These are phyloP conservation scores for Lasiosphaeria miniovina DNA, from an alignment of 495 filamentous ascomycete species.

Conservation along the genomic window DNA sequence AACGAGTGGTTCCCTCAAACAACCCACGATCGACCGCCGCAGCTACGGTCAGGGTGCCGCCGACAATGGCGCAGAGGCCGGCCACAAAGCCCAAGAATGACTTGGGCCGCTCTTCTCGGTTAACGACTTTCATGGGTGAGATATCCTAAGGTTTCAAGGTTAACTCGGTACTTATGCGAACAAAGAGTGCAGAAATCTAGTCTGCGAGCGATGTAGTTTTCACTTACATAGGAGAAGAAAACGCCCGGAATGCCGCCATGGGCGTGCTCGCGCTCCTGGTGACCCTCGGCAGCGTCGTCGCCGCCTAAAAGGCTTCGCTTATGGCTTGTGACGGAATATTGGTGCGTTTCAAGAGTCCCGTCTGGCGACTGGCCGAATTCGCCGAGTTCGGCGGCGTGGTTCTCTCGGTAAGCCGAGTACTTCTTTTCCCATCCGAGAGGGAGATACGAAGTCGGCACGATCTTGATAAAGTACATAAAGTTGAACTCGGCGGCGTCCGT, in stretches of 20 bases:
- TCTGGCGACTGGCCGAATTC: constrained; percentile 57
- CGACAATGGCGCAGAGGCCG: constrained; percentile 90
- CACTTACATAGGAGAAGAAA: constrained; percentile 90
- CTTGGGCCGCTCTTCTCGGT: constrained; percentile 85
- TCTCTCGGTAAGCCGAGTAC: constrained; percentile 25
- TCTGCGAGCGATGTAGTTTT: neutral
- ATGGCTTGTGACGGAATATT: constrained; percentile 95
- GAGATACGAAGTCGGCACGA: constrained; percentile 91
- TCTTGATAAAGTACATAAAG: constrained; percentile 99
- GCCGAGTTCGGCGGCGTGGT: constrained; percentile 56
- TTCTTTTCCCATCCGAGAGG: constrained; percentile 72
- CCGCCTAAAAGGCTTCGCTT: constrained; percentile 82
- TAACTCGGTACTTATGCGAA: neutral
- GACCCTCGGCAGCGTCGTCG: constrained; percentile 75
- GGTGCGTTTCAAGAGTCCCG: constrained; percentile 92
- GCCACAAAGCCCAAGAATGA: constrained; percentile 86
- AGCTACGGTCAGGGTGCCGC: constrained; percentile 92
- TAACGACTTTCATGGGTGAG: constrained; percentile 99
- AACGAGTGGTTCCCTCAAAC: constrained; percentile 79
- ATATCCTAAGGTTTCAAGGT: constrained; percentile 63
- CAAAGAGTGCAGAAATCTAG: neutral
- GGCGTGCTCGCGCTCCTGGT: constrained; percentile 86
- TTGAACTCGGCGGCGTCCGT: constrained; percentile 84
- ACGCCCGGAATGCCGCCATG: constrained; percentile 91
- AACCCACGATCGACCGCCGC: constrained; percentile 88